A percentile compares a stretch with the other conserved stretches of the same genome.
These are phyloP conservation scores for Pelargonium nanum DNA, from an alignment of 345 rosid genomes.

Conservation along the genomic window DNA sequence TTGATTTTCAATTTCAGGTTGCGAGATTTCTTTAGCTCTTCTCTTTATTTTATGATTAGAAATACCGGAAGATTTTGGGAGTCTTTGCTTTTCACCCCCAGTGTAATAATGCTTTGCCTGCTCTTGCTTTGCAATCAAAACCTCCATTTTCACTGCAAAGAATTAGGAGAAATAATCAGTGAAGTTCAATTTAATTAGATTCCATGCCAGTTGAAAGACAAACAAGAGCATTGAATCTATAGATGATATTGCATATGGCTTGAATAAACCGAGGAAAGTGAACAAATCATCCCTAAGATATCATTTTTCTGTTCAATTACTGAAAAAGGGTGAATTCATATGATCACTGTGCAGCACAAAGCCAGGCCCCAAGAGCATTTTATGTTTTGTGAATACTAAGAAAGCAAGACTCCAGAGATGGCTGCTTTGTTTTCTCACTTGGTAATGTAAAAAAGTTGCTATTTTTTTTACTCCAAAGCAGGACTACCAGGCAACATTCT, in stretches of 20 bases:
- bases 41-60: constrained; percentile 14
- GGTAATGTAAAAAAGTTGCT: too few species aligned
- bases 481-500: too few species aligned
- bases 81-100: constrained; percentile 7
- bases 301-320: too few species aligned
- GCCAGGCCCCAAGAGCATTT: too few species aligned
- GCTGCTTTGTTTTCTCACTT: too few species aligned
- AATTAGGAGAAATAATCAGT: background rate
- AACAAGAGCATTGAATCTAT: background rate
- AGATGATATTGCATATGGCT: background rate
- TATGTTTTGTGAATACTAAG: too few species aligned
- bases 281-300: too few species aligned
- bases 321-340: too few species aligned
- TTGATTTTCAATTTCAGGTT: constrained; percentile 1
- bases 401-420: too few species aligned
- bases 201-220: background rate
- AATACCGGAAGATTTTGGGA: background rate
- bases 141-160: constrained; percentile 30
- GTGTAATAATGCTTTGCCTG: constrained; percentile 6
- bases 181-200: background rate
- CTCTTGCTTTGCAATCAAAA: constrained; percentile 20
- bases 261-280: too few species aligned
- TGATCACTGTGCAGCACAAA: too few species aligned
- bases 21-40: constrained; percentile 5
- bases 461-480: too few species aligned